These are phyloP conservation scores for Haberlea rhodopensis DNA, from an alignment of 257 asterid genomes.

Conservation along the genomic window DNA sequence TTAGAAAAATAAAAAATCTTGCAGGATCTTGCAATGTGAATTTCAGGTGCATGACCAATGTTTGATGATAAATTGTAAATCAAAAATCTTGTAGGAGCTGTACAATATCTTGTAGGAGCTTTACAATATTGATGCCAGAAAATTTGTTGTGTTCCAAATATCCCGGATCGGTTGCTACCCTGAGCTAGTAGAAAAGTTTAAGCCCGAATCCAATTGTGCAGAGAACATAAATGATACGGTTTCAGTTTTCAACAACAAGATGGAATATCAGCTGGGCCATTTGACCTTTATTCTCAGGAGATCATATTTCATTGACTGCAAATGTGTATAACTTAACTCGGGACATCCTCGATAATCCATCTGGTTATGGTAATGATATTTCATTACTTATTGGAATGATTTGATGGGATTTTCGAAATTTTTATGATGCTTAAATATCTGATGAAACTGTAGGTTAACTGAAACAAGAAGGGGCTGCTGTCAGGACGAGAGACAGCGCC, in stretches of 20 bases:
- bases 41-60: not conserved
- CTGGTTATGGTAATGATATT: not conserved
- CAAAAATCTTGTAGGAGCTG: slow-evolving; percentile 4
- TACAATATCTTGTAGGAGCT: too few relatives aligned
- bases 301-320: slow-evolving; percentile 1
- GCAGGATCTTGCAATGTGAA: too few relatives aligned
- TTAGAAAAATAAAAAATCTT: too few relatives aligned
- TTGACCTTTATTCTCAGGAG: not conserved
- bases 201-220: not conserved
- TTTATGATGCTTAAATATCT: not conserved
- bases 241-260: not conserved
- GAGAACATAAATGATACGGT: not conserved
- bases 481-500: too few relatives aligned
- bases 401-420: not conserved
- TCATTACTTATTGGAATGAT: not conserved
- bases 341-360: not conserved
- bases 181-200: not conserved
- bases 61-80: not conserved
- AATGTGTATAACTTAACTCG: not conserved
- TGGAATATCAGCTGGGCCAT: slow-evolving; percentile 1
- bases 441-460: not conserved
- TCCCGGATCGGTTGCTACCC: too few relatives aligned
- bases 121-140: slow-evolving; percentile 17
- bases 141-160: slow-evolving; percentile 12
- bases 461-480: not conserved